Percentiles rank a stretch among this genome's conserved stretches.
These are phyloP conservation scores for Chlorella sorokiniana DNA, from an alignment of 139 green algal genomes.

Conservation along the genomic window DNA sequence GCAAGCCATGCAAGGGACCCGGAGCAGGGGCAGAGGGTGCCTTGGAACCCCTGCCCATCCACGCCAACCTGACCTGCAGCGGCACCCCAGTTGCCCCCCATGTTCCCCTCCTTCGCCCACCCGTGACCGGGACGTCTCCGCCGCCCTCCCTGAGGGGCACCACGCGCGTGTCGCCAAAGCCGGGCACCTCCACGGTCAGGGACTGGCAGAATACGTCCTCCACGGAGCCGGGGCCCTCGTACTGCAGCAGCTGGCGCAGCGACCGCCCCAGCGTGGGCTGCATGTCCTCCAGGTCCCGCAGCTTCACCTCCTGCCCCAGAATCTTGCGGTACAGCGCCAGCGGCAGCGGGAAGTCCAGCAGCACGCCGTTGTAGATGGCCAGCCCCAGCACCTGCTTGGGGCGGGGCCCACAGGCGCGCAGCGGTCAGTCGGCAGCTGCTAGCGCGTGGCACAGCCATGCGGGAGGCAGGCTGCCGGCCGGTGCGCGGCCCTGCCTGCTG, in stretches of 20 bases:
- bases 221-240: slow-evolving; percentile 62
- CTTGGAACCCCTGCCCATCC: no score
- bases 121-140: slow-evolving; percentile 72
- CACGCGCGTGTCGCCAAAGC: slow-evolving; percentile 64
- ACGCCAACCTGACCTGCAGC: no score
- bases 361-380: slow-evolving; percentile 93
- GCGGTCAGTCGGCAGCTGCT: not conserved
- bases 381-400: slow-evolving; percentile 73
- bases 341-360: slow-evolving; percentile 91
- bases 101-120: not conserved
- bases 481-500: not conserved
- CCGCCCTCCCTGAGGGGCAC: slow-evolving; percentile 68
- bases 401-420: not conserved
- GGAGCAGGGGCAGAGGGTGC: no score
- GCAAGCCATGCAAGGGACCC: no score
- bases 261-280: slow-evolving; percentile 75
- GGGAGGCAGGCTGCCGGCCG: not conserved
- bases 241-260: slow-evolving; percentile 74
- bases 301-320: slow-evolving; percentile 67
- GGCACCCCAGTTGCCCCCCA: not conserved
- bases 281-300: slow-evolving; percentile 90
- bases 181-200: slow-evolving; percentile 77
- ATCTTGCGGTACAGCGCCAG: slow-evolving; percentile 92
- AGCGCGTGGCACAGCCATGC: not conserved
- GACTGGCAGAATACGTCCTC: slow-evolving; percentile 86